Conservation (phyloP, 176 grass and related monocot genomes). For the Oropetium thomaeum region DNA sequence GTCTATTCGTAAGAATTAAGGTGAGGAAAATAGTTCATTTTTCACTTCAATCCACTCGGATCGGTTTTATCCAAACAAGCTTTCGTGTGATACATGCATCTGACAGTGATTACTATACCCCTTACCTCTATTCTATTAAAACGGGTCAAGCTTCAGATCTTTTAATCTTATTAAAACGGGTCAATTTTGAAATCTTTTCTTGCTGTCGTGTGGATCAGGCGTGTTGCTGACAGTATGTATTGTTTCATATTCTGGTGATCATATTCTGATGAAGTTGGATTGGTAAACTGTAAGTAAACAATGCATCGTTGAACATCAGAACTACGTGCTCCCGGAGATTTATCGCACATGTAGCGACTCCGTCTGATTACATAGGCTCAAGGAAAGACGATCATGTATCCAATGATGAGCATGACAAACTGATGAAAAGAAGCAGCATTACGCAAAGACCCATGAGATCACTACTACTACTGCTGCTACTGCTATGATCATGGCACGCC, state of each 20-base stretch:
- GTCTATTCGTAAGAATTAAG: too few species aligned
- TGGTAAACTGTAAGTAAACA: not conserved
- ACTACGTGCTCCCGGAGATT: not conserved
- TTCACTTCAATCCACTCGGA: too few species aligned
- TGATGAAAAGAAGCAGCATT: not conserved
- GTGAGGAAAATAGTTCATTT: too few species aligned
- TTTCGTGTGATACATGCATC: constrained; percentile 3
- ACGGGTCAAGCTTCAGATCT: not conserved
- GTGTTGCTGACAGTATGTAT: not conserved
- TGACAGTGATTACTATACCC: not conserved
- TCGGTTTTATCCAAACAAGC: too few species aligned
- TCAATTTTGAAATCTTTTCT: not conserved
- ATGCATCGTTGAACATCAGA: not conserved
- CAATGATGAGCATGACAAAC: not conserved
- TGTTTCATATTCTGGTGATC: too few species aligned
- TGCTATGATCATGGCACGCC: not conserved
- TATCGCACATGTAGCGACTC: not conserved
- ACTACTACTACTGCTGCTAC: not conserved
- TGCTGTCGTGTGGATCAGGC: not conserved
- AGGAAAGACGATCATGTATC: not conserved
- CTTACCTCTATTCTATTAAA: not conserved
- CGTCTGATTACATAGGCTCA: not conserved
- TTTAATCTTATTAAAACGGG: not conserved
- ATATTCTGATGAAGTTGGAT: not conserved
- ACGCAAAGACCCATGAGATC: not conserved